phyloP scores from a whole-genome alignment of 2,329 filamentous ascomycete genomes.

The Fusarium virguliforme region DNA sequence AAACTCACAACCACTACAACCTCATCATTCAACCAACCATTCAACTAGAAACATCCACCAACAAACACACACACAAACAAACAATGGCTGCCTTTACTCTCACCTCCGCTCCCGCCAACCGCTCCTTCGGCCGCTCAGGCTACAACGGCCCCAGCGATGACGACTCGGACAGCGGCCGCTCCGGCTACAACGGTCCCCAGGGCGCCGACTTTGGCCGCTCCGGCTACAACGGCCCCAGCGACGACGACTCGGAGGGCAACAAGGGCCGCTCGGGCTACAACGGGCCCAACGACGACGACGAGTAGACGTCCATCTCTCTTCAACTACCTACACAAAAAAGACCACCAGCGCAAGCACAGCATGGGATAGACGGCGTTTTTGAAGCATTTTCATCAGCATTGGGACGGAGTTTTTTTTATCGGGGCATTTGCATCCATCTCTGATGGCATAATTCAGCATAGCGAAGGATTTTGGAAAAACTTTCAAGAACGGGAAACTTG shows the following conservation, averaged over 20 bases:
- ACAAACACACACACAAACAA: slow-evolving; percentile 4
- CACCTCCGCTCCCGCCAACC: slow-evolving; percentile 46
- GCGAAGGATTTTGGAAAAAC: slow-evolving; percentile 33
- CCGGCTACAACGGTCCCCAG: slow-evolving; percentile 62
- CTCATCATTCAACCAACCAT: slow-evolving; percentile 18
- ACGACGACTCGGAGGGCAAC: slow-evolving; percentile 54
- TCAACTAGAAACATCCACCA: slow-evolving; percentile 3
- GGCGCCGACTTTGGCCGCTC: slow-evolving; percentile 59
- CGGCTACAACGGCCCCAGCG: slow-evolving; percentile 59
- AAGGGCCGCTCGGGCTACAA: slow-evolving; percentile 63
- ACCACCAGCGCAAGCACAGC: slow-evolving; percentile 39
- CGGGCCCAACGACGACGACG: slow-evolving; percentile 56
- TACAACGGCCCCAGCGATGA: slow-evolving; percentile 46
- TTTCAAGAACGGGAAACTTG: neutral
- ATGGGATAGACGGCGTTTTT: slow-evolving; percentile 37
- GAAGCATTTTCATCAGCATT: slow-evolving; percentile 37
- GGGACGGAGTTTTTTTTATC: slow-evolving; percentile 31
- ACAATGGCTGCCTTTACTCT: slow-evolving; percentile 54
- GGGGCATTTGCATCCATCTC: slow-evolving; percentile 15
- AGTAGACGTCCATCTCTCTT: slow-evolving; percentile 36
- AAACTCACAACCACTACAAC: slow-evolving; percentile 18
- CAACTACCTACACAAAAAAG: slow-evolving; percentile 7
- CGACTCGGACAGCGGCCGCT: slow-evolving; percentile 57
- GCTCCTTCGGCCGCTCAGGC: slow-evolving; percentile 46
- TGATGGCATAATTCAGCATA: slow-evolving; percentile 28